These are phyloP conservation scores for Alternaria alternata DNA, from an alignment of 2,329 filamentous ascomycete species.

Conservation along the genomic window DNA sequence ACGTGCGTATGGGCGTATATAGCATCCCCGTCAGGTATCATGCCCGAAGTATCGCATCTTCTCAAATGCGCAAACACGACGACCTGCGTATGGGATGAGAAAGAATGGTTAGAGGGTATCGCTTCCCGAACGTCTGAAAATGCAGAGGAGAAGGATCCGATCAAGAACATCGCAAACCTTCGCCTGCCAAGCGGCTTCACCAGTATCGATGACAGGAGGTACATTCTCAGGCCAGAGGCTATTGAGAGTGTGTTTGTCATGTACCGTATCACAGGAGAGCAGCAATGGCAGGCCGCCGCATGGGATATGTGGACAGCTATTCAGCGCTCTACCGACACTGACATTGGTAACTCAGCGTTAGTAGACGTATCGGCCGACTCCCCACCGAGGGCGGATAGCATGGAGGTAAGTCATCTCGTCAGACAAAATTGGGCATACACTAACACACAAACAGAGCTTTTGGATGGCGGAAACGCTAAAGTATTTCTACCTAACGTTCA, in stretches of 20 bases:
- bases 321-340: slow-evolving; percentile 52
- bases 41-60: slow-evolving; percentile 67
- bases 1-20: slow-evolving; percentile 71
- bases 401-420: slow-evolving; percentile 49
- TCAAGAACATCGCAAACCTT: slow-evolving; percentile 49
- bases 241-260: slow-evolving; percentile 69
- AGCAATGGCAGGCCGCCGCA: slow-evolving; percentile 54
- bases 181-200: slow-evolving; percentile 56
- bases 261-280: slow-evolving; percentile 66
- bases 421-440: background rate
- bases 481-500: slow-evolving; percentile 60
- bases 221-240: slow-evolving; percentile 63
- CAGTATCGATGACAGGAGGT: slow-evolving; percentile 54
- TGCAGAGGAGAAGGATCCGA: slow-evolving; percentile 37
- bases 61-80: slow-evolving; percentile 56
- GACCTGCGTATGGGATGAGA: slow-evolving; percentile 64
- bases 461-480: slow-evolving; percentile 61
- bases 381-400: slow-evolving; percentile 52
- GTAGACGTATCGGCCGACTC: slow-evolving; percentile 52
- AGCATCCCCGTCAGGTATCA: slow-evolving; percentile 64
- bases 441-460: slow-evolving; percentile 49
- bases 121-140: slow-evolving; percentile 29
- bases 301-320: slow-evolving; percentile 62
- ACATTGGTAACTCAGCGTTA: slow-evolving; percentile 57
- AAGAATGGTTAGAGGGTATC: slow-evolving; percentile 57